Base-by-base conservation (phyloP, 305 asterid species). In the Fraxinus angustifolia region DNA sequence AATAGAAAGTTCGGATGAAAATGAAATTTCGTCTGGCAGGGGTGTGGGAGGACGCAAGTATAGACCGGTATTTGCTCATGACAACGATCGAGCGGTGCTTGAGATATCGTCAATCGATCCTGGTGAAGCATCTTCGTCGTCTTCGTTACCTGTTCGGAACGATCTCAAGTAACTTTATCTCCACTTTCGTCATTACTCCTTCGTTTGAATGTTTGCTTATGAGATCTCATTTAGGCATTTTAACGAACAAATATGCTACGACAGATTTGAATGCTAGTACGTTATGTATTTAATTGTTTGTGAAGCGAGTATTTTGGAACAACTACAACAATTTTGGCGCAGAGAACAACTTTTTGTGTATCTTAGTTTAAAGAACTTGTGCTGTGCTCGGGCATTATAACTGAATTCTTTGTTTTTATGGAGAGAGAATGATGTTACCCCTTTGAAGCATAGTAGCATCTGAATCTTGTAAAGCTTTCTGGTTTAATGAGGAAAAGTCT, bases 81-180 rank as follows among this genome's bases (percentile, higher is more conserved):
- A 95, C 81, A 81, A 85, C 73, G 97, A 92, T 88, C 94, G 96
- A 50, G 97, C 97, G 76, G 94, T 92, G 71, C 82, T 93, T 12
- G 97, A 95, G 91, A 95, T 95, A 97, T 88, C 97, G 28, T 87
- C 97, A 14, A 80, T 93, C 70, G 96, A 92, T 82, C 93, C 94
- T 10, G 81, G 82, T 68, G 82, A 75, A 58, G 84, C 87, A 2
- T 90, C 97, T 80, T 88, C 94, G 21, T 87, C 94, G 36, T 85
- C 88, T 76, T 77, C 92, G 14, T 83, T 80, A 36, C 84, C 85
- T 38, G 42, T 73, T 23, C 85, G 80, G n/a, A 67, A 70, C 82
- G 87, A 90, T 75, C 86, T 88, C 86, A 89, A 87, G 98, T 93
- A 89, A 86, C 19, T 86, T 10, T 2, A 71, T 0, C 80, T 40